phyloP scores from a whole-genome alignment of 1,284 basidiomycete species.

The Testicularia cyperi region DNA sequence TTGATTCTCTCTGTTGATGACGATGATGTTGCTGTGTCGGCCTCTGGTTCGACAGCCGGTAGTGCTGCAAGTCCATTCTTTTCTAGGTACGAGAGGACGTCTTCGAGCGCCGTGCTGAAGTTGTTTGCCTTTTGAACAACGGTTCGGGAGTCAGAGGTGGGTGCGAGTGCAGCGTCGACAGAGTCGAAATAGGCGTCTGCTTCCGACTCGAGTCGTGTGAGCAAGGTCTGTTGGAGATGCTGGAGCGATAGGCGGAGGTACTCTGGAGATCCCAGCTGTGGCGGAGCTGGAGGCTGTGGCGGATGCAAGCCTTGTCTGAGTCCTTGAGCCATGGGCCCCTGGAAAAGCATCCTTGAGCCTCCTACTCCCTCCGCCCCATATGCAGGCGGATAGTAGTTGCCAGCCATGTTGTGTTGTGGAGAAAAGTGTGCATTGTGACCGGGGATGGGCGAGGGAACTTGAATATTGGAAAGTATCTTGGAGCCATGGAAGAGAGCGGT shows the following conservation, averaged over 20 bases:
- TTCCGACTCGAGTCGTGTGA: constrained; percentile 15
- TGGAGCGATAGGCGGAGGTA: constrained; percentile 5
- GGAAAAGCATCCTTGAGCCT: too few relatives aligned
- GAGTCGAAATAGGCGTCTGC: constrained; percentile 27
- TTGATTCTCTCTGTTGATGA: neutral
- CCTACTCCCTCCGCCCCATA: too few relatives aligned
- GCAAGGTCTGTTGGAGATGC: constrained; percentile 8
- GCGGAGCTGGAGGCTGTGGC: neutral
- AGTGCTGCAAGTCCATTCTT: constrained; percentile 26
- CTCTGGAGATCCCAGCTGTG: constrained; percentile 20
- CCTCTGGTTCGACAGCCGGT: constrained; percentile 1
- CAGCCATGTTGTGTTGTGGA: too few relatives aligned
- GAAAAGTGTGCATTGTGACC: neutral
- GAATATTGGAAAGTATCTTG: constrained; percentile 13
- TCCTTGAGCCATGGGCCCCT: too few relatives aligned
- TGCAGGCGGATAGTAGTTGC: too few relatives aligned
- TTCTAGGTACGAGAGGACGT: constrained; percentile 7
- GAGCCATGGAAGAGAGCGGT: constrained; percentile 22
- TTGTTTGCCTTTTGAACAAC: constrained; percentile 4
- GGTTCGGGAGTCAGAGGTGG: constrained; percentile 4
- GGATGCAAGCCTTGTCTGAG: too few relatives aligned
- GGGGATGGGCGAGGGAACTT: constrained; percentile 5
- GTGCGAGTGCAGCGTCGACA: constrained; percentile 2
- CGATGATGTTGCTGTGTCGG: neutral
- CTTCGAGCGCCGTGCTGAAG: constrained; percentile 4